Conservation (phyloP, 2,329 filamentous ascomycete species). For the Colletotrichum sp. region DNA sequence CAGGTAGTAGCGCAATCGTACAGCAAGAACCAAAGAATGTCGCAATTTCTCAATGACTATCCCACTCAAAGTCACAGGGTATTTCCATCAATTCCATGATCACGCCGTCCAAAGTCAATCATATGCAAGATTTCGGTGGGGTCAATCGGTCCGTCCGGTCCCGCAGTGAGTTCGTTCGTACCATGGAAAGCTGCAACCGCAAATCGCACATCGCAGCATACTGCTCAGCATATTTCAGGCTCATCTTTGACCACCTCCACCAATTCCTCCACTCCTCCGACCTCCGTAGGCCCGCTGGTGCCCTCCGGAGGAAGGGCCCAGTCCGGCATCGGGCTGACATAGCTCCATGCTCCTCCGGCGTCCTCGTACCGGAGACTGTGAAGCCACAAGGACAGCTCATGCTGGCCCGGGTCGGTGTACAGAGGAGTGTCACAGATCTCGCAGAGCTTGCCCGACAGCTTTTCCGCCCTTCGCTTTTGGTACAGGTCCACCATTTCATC, state of each 20-base stretch:
- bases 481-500: conserved; percentile 93
- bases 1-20: background rate
- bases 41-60: background rate
- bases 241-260: conserved; percentile 58
- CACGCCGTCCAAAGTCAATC: background rate
- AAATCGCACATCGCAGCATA: background rate
- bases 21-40: background rate
- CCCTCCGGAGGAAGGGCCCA: conserved; percentile 88
- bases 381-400: conserved; percentile 92
- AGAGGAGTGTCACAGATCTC: conserved; percentile 83
- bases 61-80: background rate
- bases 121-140: background rate
- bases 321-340: conserved; percentile 79
- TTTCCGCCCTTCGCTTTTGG: conserved; percentile 89
- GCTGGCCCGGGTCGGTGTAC: conserved; percentile 88
- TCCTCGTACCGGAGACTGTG: conserved; percentile 93
- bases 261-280: conserved; percentile 64
- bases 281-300: conserved; percentile 71
- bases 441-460: conserved; percentile 86
- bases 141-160: conserved; percentile 11
- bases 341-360: conserved; percentile 82
- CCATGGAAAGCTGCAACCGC: conserved; percentile 12
- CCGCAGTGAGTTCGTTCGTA: background rate
- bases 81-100: background rate
- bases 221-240: conserved; percentile 39